Evolutionary conservation across 2,329 filamentous ascomycete species (phyloP), one percentile per base, ranked within the genome.

Genomic region (Xylariaceae sp.): DNA sequence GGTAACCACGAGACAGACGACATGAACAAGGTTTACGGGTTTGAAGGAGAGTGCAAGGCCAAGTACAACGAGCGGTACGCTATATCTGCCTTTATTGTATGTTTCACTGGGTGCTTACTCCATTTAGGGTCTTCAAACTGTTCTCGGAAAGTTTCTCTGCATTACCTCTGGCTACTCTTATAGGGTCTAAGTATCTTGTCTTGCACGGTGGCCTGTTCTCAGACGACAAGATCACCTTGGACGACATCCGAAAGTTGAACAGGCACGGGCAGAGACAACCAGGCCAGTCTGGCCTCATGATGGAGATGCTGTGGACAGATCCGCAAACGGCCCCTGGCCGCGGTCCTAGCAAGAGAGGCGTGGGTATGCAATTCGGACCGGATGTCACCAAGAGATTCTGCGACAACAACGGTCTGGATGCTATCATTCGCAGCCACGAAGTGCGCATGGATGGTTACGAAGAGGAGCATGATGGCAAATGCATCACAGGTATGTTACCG

Each of bases 301-400:
- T 98, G 93, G 93, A 98, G 68, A 98, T 98, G 93, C 78, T 98
- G 35, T 98, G 93, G 93, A 97, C 93, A 1, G 93, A 98, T 62
- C 93, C 93, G 3, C 93, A 98, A 64, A 77, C 86, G 1, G 76
- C 82, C 54, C 83, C 86, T 19, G 93, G 93, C 39, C 83, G 93
- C 53, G 89, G 90, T 8, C 93, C 93, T 34, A 95, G 89, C 73
- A 98, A 98, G 75, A 81, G 93, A 62, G 93, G 93, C 52, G 91
- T 98, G 16, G 93, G 93, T 39, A 79, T 97, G 68, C 90, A 97
- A 63, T 98, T 98, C 56, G 93, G 93, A 1, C 93, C 93, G 0
- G 93, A 98, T 62, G 82, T 98, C 44, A 98, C 93, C 17, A 95
- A 94, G 72, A 79, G 82, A 38, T 98, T 98, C 76, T 98, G 93